Conservation (phyloP, 805 yeast species). For the Candida anglica region DNA sequence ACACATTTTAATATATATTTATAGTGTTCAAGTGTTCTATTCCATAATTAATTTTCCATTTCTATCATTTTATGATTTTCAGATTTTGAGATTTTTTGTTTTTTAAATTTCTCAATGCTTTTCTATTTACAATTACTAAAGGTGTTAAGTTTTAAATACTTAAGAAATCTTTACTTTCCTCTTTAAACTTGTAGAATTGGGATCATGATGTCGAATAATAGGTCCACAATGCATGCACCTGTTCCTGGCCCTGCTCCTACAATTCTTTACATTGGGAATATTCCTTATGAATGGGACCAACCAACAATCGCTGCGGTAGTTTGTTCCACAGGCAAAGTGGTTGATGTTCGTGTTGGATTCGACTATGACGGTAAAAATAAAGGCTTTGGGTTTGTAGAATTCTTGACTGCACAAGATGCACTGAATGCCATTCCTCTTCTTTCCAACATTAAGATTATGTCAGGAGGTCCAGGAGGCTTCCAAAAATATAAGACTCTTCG, state of each 20-base stretch:
- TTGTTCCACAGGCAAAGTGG: slow-evolving; percentile 69
- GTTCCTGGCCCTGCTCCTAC: slow-evolving; percentile 19
- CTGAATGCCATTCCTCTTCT: slow-evolving; percentile 43
- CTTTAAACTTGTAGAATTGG: too few species aligned
- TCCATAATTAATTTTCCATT: too few species aligned
- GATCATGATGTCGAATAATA: too few species aligned
- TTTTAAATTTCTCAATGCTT: too few species aligned
- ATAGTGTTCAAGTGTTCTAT: neutral
- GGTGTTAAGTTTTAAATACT: too few species aligned
- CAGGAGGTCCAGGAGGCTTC: slow-evolving; percentile 28
- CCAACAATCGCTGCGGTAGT: slow-evolving; percentile 57
- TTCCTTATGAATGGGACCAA: slow-evolving; percentile 72
- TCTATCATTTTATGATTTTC: too few species aligned
- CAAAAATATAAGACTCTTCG: slow-evolving; percentile 41
- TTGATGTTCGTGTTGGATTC: slow-evolving; percentile 61
- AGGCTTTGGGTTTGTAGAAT: slow-evolving; percentile 68
- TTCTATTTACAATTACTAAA: too few species aligned
- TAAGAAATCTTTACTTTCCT: too few species aligned
- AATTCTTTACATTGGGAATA: slow-evolving; percentile 55
- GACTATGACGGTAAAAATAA: slow-evolving; percentile 57
- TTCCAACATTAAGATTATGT: slow-evolving; percentile 36
- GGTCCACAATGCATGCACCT: neutral
- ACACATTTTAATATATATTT: too few species aligned
- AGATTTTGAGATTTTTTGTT: too few species aligned
- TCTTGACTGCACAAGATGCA: slow-evolving; percentile 49